Conservation (phyloP, 2,329 filamentous ascomycete genomes). For the Penicillium capsulatum region DNA sequence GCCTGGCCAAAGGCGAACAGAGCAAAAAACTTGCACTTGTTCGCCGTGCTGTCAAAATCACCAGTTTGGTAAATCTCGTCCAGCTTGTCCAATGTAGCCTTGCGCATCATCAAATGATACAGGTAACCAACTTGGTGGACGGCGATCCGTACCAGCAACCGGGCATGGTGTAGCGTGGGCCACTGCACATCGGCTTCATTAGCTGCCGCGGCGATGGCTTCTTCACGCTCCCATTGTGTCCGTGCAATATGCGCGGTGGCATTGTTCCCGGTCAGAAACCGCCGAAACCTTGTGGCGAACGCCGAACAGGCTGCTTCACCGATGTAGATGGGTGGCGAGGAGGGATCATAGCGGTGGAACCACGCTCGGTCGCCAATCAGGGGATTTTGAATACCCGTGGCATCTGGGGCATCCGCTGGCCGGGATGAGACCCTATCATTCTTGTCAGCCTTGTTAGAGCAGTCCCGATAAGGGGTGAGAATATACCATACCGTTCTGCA, state of each 20-base stretch:
- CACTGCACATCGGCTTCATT: slow-evolving; percentile 30
- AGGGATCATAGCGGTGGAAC: slow-evolving; percentile 36
- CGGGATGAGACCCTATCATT: slow-evolving; percentile 7
- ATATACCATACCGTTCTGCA: slow-evolving; percentile 13
- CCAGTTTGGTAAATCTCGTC: slow-evolving; percentile 37
- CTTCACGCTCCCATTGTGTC: slow-evolving; percentile 34
- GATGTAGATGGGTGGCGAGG: slow-evolving; percentile 36
- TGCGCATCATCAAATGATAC: slow-evolving; percentile 37
- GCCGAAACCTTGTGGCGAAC: slow-evolving; percentile 39
- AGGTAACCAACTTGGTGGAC: slow-evolving; percentile 35
- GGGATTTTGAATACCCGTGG: slow-evolving; percentile 32
- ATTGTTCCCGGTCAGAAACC: slow-evolving; percentile 33
- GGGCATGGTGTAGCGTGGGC: slow-evolving; percentile 36
- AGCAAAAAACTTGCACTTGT: slow-evolving; percentile 45
- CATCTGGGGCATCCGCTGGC: slow-evolving; percentile 24
- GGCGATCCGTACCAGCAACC: slow-evolving; percentile 36
- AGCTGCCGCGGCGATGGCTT: slow-evolving; percentile 27
- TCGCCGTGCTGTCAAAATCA: slow-evolving; percentile 32
- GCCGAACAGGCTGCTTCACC: slow-evolving; percentile 40
- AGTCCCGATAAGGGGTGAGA: neutral
- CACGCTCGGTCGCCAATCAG: slow-evolving; percentile 35
- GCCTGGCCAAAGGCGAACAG: slow-evolving; percentile 46
- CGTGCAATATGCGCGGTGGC: slow-evolving; percentile 32
- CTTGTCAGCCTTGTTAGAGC: neutral
- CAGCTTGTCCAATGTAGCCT: slow-evolving; percentile 38